phyloP scores from a whole-genome alignment of 768 basidiomycete species.

The Cystobasidium tubakii region DNA sequence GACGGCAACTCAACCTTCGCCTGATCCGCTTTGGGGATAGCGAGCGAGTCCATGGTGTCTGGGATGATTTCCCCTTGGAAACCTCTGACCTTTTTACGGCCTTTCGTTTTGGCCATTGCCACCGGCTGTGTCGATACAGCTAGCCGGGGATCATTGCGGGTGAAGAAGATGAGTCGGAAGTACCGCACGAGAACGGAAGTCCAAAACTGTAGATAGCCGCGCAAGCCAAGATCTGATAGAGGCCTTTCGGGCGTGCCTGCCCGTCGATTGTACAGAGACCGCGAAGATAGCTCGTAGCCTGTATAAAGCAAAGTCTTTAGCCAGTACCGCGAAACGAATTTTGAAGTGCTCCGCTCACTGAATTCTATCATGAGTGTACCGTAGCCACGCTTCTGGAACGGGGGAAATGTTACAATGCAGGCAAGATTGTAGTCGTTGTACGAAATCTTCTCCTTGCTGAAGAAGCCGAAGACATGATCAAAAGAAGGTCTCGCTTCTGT shows the following conservation, averaged over 20 bases:
- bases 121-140: conserved; percentile 29
- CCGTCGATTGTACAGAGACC: conserved; percentile 53
- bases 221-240: conserved; percentile 81
- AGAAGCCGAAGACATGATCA: conserved; percentile 75
- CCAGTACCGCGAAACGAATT: neutral
- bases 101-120: conserved; percentile 7
- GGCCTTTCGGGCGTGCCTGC: conserved; percentile 85
- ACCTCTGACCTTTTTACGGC: neutral
- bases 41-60: neutral
- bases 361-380: conserved; percentile 97
- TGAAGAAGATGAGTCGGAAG: conserved; percentile 57
- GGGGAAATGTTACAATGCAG: conserved; percentile 90
- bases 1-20: neutral
- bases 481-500: conserved; percentile 73
- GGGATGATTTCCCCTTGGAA: conserved; percentile 2
- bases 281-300: conserved; percentile 83
- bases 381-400: conserved; percentile 79
- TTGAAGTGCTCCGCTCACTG: conserved; percentile 58
- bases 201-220: conserved; percentile 81
- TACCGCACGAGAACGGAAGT: conserved; percentile 75
- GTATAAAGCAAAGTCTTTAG: neutral
- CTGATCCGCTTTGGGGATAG: neutral
- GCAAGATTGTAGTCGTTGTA: conserved; percentile 97
- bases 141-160: conserved; percentile 36
- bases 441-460: conserved; percentile 87